Base-by-base conservation (phyloP, 768 basidiomycete genomes). In the Leccinum uliginosum region DNA sequence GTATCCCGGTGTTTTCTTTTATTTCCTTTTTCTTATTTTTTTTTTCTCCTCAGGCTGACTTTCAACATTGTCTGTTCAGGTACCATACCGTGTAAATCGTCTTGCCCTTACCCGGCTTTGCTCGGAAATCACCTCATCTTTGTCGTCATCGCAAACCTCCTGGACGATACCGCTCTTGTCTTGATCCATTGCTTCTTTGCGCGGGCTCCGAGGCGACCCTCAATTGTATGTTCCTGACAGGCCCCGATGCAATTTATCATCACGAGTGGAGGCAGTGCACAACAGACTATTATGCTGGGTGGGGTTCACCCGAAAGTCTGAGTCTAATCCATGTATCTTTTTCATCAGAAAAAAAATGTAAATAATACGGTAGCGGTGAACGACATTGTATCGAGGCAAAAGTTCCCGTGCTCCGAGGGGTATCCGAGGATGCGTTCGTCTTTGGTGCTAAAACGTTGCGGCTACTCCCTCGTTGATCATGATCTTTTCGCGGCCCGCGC, bases 181-280 rank as follows among this genome's bases (percentile, higher is more conserved):
- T 27, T n/a, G 24, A 6, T 51, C 35, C 29, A 14, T 53, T 40
- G 19, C 51, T 60, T 59, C 57, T 54, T n/a, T 60, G 69, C 69
- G 69, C 69, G 69, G 71, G 23, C 46, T 69, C 69, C 71, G 69
- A 70, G 69, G 71, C 52, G 53, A 61, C 65, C 50, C 53, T 56
- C 59, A 51, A 50, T 50, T 26, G 17, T 47, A 14, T 51, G 70
- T 70, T 66, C 69, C 64, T 71, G 57, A 54, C 56, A 51, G 54
- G 49, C 32, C 62, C 61, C 62, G 57, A 71, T 68, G 60, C 58
- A 64, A 65, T 59, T 55, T 59, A 52, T 58, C 45, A 60, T 61
- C 52, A 56, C 54, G 50, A 44, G 21, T 50, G 29, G 58, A 46
- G 60, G 71, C 64, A 50, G 40, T 43, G 40, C 40, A 43, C n/a